Base-by-base conservation (phyloP, 176 grass and related monocot genomes). In the Eleusine coracana region DNA sequence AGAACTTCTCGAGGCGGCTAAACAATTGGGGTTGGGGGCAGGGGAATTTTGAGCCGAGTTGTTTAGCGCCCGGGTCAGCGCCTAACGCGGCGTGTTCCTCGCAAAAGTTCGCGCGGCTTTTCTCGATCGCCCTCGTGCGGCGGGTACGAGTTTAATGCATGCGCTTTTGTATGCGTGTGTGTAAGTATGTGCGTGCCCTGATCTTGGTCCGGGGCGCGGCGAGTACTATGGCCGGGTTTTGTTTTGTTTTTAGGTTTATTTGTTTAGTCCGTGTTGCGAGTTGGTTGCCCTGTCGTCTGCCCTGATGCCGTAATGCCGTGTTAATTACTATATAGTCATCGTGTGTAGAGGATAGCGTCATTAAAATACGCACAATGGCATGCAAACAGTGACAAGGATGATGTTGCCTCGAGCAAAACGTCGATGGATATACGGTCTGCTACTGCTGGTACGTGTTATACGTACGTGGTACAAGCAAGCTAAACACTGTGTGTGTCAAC, bases 1-100 rank as follows among this genome's bases (percentile, higher is more conserved):
- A 62, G 85, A 93, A 88, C 91, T 88, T 86, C 86, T 93, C 74
- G 88, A 86, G 88, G 85, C 78, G 67, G 41, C 62, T 85, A 89
- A 85, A 89, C 70, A 61, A 83, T 38, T 10, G 3, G 16, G 46
- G 46, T 8, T 13, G 48, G 48, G 13, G 40, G 27, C 5, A 13
- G n/a, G 17, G 45, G 60, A 46, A 75, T 80, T 80, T 45, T 9
- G 42, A 45, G 42, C 42, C 50, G 10, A 50, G 13, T 80, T 58
- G 77, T 74, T 74, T 80, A 55, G 38, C 37, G 63, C 52, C 39
- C 13, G 62, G 91, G 82, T 86, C 91, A 90, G 91, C 88, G 91
- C 68, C 88, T 45, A 70, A 80, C 21, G 85, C 88, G 88, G 62
- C 86, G 88, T 82, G 85, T 87, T 93, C 88, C 74, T 83, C 79